Percentiles rank a stretch among this genome's conserved stretches.
Evolutionary conservation across 805 yeast species (phyloP).

Genomic region (Starmera dryadoides): DNA sequence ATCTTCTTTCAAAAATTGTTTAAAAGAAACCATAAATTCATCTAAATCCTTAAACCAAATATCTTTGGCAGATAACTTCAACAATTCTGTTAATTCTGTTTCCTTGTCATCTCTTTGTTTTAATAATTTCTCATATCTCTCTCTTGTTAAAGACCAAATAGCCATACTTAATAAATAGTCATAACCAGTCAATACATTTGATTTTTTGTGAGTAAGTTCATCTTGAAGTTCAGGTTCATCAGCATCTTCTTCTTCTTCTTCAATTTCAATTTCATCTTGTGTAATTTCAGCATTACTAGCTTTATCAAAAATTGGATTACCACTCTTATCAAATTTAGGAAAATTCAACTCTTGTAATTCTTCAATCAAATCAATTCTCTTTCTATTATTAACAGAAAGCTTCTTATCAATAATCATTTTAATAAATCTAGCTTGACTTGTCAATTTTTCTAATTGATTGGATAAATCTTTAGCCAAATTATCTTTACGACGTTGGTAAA

Average conservation of each 20-base stretch:
- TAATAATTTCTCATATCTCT: slow-evolving; percentile 75
- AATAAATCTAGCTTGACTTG: slow-evolving; percentile 85
- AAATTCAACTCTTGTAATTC: slow-evolving; percentile 61
- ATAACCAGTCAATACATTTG: slow-evolving; percentile 53
- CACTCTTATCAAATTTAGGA: slow-evolving; percentile 68
- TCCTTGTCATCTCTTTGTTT: slow-evolving; percentile 69
- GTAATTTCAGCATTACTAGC: slow-evolving; percentile 19
- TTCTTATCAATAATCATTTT: slow-evolving; percentile 79
- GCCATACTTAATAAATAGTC: slow-evolving; percentile 91
- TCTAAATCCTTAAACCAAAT: slow-evolving; percentile 84
- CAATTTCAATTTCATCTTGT: slow-evolving; percentile 31
- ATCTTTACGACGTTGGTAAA: slow-evolving; percentile 88
- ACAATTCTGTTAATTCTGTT: slow-evolving; percentile 56
- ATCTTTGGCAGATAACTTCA: slow-evolving; percentile 73
- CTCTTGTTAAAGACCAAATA: slow-evolving; percentile 87
- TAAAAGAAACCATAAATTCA: slow-evolving; percentile 59
- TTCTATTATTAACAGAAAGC: slow-evolving; percentile 67
- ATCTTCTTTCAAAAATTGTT: slow-evolving; percentile 60
- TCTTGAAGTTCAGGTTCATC: slow-evolving; percentile 24
- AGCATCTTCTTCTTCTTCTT: slow-evolving; percentile 33
- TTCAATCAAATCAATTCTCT: slow-evolving; percentile 53
- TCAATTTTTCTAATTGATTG: slow-evolving; percentile 65
- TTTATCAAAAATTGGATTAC: slow-evolving; percentile 49
- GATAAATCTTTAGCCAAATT: slow-evolving; percentile 59
- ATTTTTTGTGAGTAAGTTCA: slow-evolving; percentile 33